Base-by-base conservation (phyloP, 257 asterid genomes). In the Nemophila menziesii region DNA sequence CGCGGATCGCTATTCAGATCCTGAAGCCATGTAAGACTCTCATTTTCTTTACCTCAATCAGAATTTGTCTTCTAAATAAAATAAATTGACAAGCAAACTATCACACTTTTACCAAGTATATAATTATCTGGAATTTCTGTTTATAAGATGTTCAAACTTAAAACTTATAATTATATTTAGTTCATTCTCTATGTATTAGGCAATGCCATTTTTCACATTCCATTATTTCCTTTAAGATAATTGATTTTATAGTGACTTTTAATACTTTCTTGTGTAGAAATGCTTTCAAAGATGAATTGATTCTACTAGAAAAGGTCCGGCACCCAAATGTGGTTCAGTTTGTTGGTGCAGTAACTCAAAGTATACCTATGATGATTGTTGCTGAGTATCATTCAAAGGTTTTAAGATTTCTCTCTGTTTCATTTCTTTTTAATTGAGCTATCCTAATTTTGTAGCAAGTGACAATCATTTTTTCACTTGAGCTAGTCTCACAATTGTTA, bases 321-420 rank as follows among this genome's bases (percentile, higher is more conserved):
- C 99, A 90, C 75, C 99, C 99, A 23, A 90, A 90, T 38, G 80
- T 85, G 55, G 92, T 90, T 62, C 99, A 90, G 58, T 90, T 90
- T 71, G 90, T 90, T 56, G 99, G 99, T 27, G 99, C 96, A 23
- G 96, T 90, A 52, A 85, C 99, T 42, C 99, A 90, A 72, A 80
- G 81, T 54, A 51, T 74, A 44, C 99, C 99, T 22, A 85, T 90
- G 99, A 90, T 90, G 99, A 90, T 90, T 20, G 80, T 90, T 44
- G 49, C 76, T 67, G 99, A 85, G 74, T 64, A 74, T 41, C 24
- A 17, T 69, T 67, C 89, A 33, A 77, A 71, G 63, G 97, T 87
- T n/a, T n/a, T n/a, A 83, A 63, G 65, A 3, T 24, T 18, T 18
- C 46, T 19, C 24, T 41, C 21, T 40, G 24, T 11, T 5, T 9